Evolutionary conservation across 176 grass and related monocot species (phyloP).

Genomic region (Eragrostis nindensis): DNA sequence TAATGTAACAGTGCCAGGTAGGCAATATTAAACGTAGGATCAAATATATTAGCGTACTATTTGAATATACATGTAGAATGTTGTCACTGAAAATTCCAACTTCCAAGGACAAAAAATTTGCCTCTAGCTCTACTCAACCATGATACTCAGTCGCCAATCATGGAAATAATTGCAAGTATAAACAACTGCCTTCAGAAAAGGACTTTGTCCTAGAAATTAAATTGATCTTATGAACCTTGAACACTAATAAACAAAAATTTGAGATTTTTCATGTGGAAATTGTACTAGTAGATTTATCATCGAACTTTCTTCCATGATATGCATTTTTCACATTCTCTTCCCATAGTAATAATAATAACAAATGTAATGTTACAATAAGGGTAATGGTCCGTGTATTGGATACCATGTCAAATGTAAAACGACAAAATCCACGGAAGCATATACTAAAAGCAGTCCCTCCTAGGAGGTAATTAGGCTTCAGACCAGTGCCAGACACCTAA

Average conservation of each 20-base stretch:
- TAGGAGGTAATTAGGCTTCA: not conserved
- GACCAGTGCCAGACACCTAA: not conserved
- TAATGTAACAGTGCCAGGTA: not conserved
- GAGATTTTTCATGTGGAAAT: not conserved
- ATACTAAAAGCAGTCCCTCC: not conserved
- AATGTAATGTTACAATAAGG: not conserved
- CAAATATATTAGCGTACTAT: not conserved
- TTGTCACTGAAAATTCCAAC: not conserved
- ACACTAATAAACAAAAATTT: not conserved
- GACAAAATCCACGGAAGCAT: not conserved
- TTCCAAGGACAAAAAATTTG: not conserved
- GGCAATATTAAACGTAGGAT: not conserved
- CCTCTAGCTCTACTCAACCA: constrained; percentile 11
- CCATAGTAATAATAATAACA: not conserved
- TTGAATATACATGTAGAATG: not conserved
- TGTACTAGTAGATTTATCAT: not conserved
- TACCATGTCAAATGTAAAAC: not conserved
- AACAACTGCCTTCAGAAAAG: not conserved
- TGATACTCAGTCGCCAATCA: not conserved
- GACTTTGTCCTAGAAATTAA: not conserved
- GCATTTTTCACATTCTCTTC: not conserved
- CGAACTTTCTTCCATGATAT: not conserved
- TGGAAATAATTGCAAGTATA: not conserved
- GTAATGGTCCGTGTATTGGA: not conserved
- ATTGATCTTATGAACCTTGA: not conserved